These are phyloP conservation scores for Penicillium lividum DNA, from an alignment of 495 filamentous ascomycete species.

Conservation along the genomic window DNA sequence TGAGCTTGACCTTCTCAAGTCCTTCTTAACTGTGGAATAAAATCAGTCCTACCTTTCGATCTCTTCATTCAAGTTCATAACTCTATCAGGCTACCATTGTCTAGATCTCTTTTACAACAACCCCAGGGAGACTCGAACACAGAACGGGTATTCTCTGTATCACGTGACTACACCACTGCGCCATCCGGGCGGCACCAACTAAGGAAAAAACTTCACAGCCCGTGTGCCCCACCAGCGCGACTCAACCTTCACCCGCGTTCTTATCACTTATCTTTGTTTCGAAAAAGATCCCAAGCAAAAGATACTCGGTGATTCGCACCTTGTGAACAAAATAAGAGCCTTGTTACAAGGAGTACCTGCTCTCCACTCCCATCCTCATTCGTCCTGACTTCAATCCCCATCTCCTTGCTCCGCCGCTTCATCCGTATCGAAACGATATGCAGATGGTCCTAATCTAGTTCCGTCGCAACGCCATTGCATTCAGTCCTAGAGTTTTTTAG, in stretches of 20 bases:
- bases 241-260: background rate
- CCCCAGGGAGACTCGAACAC: background rate
- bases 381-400: too few relatives aligned
- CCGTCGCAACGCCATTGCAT: too few relatives aligned
- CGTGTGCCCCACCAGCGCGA: constrained; percentile 6
- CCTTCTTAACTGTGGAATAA: too few relatives aligned
- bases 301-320: too few relatives aligned
- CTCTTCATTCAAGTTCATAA: too few relatives aligned
- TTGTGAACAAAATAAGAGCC: too few relatives aligned
- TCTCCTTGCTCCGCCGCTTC: too few relatives aligned
- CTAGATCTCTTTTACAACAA: too few relatives aligned
- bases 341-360: background rate
- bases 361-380: background rate
- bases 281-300: background rate
- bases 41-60: too few relatives aligned
- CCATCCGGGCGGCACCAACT: constrained; percentile 20
- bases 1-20: too few relatives aligned
- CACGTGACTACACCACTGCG: constrained; percentile 33
- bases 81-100: too few relatives aligned
- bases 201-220: constrained; percentile 20
- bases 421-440: background rate
- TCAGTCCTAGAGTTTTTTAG: background rate
- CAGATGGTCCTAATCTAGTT: too few relatives aligned
- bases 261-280: constrained; percentile 22
- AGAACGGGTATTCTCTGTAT: background rate